phyloP scores from a whole-genome alignment of 2,329 filamentous ascomycete species.

The Stachybotrys chlorohalonatus region DNA sequence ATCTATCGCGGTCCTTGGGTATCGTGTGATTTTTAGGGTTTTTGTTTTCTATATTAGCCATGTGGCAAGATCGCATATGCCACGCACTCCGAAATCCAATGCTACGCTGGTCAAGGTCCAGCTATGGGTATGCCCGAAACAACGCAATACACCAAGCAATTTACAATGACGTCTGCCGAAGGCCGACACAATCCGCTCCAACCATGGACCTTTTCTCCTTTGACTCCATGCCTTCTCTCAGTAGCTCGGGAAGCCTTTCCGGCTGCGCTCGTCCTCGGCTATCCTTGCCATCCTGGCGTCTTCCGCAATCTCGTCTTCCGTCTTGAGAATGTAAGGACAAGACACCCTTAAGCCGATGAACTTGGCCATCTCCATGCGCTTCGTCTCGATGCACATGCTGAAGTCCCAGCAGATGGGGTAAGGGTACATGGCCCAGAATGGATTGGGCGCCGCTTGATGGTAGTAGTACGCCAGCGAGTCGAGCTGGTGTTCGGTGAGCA shows the following conservation, averaged over 20 bases:
- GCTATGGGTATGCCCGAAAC: not conserved
- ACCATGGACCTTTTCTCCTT: not conserved
- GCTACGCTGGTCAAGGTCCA: not conserved
- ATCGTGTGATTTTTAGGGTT: not conserved
- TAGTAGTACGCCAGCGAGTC: conserved; percentile 65
- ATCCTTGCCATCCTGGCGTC: conserved; percentile 29
- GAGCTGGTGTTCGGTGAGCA: conserved; percentile 62
- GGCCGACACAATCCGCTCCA: not conserved
- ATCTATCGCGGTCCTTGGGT: not conserved
- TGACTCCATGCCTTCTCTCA: conserved; percentile 4
- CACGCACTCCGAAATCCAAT: not conserved
- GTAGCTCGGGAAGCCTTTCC: conserved; percentile 28
- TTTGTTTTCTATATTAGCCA: not conserved
- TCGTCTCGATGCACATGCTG: conserved; percentile 50
- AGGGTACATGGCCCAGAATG: conserved; percentile 53
- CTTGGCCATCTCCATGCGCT: conserved; percentile 61
- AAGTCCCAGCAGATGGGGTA: conserved; percentile 56
- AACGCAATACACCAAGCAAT: not conserved
- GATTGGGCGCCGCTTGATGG: conserved; percentile 54
- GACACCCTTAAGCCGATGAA: conserved; percentile 64
- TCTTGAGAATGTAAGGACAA: conserved; percentile 25
- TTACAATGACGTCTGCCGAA: not conserved
- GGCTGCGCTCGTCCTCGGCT: conserved; percentile 35
- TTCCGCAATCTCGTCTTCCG: conserved; percentile 38
- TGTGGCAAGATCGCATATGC: not conserved